phyloP scores from a whole-genome alignment of 176 grass and related monocot species.

The Raddia distichophylla region DNA sequence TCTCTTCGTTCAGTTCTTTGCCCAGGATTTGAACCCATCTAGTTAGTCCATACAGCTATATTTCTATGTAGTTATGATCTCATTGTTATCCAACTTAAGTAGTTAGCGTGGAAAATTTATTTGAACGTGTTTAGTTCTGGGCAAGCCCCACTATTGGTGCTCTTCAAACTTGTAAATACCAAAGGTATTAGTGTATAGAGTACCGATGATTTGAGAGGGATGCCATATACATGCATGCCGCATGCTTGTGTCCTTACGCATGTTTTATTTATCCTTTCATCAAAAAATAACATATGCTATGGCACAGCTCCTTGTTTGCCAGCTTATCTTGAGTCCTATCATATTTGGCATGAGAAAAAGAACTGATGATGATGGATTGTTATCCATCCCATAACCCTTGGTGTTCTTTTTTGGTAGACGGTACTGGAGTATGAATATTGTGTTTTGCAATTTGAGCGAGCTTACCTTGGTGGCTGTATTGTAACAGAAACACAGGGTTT shows the following conservation, averaged over 20 bases:
- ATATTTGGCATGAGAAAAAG: neutral
- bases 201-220: neutral
- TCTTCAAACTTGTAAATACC: neutral
- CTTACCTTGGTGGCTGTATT: conserved; percentile 11
- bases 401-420: neutral
- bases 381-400: neutral
- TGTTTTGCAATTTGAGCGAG: neutral
- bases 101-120: neutral
- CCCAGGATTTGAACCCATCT: neutral
- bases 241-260: neutral
- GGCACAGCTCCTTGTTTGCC: neutral
- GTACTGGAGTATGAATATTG: neutral
- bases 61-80: neutral
- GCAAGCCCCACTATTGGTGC: neutral
- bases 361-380: neutral
- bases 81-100: neutral
- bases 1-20: neutral
- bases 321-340: neutral
- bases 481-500: neutral
- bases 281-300: neutral
- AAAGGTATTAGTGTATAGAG: neutral
- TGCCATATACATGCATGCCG: neutral
- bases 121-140: neutral
- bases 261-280: neutral
- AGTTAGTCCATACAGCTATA: neutral